These are phyloP conservation scores for Pseudonitzschia multistriata DNA, from an alignment of 108 stramenopile species.

Conservation along the genomic window DNA sequence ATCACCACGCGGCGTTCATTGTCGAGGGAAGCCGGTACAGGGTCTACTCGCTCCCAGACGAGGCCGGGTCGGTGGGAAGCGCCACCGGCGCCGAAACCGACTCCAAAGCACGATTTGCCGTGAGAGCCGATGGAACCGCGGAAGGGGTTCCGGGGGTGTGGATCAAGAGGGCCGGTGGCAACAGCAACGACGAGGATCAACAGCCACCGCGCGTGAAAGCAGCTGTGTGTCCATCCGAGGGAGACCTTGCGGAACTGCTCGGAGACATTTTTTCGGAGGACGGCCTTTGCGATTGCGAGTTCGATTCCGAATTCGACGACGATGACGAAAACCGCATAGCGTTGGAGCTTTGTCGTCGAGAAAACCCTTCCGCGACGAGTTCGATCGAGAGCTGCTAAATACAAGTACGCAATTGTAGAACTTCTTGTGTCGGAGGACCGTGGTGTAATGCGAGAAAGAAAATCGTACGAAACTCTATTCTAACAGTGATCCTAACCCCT, in stretches of 20 bases:
- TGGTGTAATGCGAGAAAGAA: too few species aligned
- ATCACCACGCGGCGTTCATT: constrained; percentile 80
- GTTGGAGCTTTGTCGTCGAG: constrained; percentile 1
- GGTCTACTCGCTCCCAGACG: constrained; percentile 17
- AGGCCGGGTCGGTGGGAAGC: constrained; percentile 15
- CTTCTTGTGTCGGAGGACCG: too few species aligned
- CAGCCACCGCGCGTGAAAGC: not conserved
- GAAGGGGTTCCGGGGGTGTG: constrained; percentile 25
- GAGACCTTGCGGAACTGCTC: constrained; percentile 9
- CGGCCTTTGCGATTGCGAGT: not conserved
- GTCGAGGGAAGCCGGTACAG: constrained; percentile 46
- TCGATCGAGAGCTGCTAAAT: too few species aligned
- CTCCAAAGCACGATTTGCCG: not conserved
- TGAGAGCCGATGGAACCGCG: not conserved
- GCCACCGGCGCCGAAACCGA: not conserved
- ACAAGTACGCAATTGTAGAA: too few species aligned
- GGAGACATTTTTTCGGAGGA: not conserved
- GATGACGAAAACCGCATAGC: constrained; percentile 7
- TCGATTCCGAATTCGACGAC: not conserved
- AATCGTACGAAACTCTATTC: too few species aligned
- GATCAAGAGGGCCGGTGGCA: constrained; percentile 9
- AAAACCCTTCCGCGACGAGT: constrained; percentile 16
- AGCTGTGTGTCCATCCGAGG: not conserved
- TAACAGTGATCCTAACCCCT: too few species aligned
- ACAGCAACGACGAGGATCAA: not conserved